phyloP scores from a whole-genome alignment of 371 early-diverging fungal genomes.

The Mucor indicus region DNA sequence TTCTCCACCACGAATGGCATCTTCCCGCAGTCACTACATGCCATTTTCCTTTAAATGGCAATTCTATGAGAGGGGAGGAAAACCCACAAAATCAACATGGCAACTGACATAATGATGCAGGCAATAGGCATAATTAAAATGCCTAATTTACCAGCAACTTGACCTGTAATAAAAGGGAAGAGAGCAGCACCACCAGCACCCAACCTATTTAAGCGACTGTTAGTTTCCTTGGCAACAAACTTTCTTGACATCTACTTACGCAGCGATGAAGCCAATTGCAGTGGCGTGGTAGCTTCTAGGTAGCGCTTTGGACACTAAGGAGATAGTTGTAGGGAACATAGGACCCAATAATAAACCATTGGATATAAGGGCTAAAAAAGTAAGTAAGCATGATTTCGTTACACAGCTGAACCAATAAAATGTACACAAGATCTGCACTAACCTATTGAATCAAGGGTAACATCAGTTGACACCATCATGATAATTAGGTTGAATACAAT shows the following conservation, averaged over 20 bases:
- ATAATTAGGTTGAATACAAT: slow-evolving; percentile 10
- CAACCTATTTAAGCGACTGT: slow-evolving; percentile 12
- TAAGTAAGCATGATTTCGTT: not conserved
- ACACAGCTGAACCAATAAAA: not conserved
- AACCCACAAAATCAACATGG: slow-evolving; percentile 26
- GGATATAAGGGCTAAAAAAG: slow-evolving; percentile 11
- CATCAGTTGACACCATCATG: slow-evolving; percentile 9
- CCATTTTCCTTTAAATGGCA: not conserved
- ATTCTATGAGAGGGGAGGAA: slow-evolving; percentile 20
- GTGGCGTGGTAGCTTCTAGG: slow-evolving; percentile 33
- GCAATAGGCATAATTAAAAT: slow-evolving; percentile 26
- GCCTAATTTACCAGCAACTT: slow-evolving; percentile 27
- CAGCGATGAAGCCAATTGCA: slow-evolving; percentile 32
- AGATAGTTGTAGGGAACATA: slow-evolving; percentile 35
- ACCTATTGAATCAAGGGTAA: slow-evolving; percentile 20
- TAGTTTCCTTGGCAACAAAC: not conserved
- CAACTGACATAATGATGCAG: slow-evolving; percentile 17
- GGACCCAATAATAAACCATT: slow-evolving; percentile 31
- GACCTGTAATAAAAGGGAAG: slow-evolving; percentile 33
- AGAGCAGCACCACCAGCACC: slow-evolving; percentile 38
- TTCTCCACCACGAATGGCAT: not conserved
- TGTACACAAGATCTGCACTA: not conserved
- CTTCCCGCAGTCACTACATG: slow-evolving; percentile 1
- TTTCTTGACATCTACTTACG: slow-evolving; percentile 12
- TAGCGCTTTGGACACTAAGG: slow-evolving; percentile 27